phyloP scores from a whole-genome alignment of 2,329 filamentous ascomycete species.

The Colletotrichum caudatum region DNA sequence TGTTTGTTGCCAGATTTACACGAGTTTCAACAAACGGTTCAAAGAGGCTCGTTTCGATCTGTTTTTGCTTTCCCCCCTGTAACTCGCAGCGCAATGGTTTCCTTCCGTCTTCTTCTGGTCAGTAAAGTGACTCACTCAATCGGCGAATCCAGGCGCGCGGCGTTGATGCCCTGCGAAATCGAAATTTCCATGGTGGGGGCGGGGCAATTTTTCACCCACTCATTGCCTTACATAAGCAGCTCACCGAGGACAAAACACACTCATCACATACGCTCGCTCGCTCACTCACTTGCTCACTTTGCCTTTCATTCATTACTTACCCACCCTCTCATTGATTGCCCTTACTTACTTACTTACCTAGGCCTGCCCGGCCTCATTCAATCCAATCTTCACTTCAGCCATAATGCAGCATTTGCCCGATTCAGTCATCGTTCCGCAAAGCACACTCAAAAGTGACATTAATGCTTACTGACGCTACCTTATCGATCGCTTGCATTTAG shows the following conservation, averaged over 20 bases:
- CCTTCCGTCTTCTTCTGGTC: neutral
- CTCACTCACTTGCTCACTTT: neutral
- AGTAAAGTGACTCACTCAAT: constrained; percentile 31
- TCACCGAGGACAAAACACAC: constrained; percentile 15
- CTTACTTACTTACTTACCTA: neutral
- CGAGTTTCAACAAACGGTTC: neutral
- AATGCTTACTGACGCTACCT: constrained; percentile 20
- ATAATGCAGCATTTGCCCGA: neutral
- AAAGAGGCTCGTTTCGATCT: neutral
- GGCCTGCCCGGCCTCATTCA: neutral
- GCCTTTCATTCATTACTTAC: neutral
- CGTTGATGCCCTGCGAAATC: constrained; percentile 36
- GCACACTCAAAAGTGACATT: neutral
- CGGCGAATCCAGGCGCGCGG: constrained; percentile 13
- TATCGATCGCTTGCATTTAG: constrained; percentile 28
- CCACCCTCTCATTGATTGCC: neutral
- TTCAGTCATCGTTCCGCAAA: neutral
- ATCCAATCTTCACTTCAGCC: no score
- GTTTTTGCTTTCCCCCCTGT: no score
- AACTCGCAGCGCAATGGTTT: neutral
- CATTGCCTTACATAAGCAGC: constrained; percentile 39
- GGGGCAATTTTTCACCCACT: constrained; percentile 42
- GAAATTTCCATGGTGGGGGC: constrained; percentile 44
- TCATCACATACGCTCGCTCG: no score
- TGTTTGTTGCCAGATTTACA: neutral